A percentile compares a stretch with the other conserved stretches of the same genome.
Evolutionary conservation across 345 rosid genomes (phyloP).

Genomic region (Combretum micranthum): DNA sequence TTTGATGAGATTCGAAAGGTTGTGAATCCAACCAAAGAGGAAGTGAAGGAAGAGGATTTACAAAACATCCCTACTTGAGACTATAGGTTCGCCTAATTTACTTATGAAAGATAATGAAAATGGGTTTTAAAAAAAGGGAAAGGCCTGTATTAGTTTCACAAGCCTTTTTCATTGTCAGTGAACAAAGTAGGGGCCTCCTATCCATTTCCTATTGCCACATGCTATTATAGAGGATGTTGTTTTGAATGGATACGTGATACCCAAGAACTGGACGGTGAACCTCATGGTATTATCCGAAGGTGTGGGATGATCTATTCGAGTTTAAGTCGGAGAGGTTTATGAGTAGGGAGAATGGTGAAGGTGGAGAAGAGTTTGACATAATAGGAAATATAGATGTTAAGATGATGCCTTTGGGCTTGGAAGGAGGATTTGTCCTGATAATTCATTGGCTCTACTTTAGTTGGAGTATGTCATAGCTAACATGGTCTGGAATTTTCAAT

Average conservation of each 20-base stretch:
- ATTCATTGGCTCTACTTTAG: too few species aligned
- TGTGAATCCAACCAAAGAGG: neutral
- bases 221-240: neutral
- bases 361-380: too few species aligned
- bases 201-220: constrained; percentile 1
- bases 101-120: too few species aligned
- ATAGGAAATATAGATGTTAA: too few species aligned
- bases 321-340: constrained; percentile 8
- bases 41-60: constrained; percentile 2
- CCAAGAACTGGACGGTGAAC: neutral
- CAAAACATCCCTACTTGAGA: constrained; percentile 2
- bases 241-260: too few species aligned
- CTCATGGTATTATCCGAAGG: constrained; percentile 8
- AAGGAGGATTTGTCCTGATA: too few species aligned
- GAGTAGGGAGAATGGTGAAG: neutral
- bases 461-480: too few species aligned
- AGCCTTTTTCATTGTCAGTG: constrained; percentile 3
- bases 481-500: too few species aligned
- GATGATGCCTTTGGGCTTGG: too few species aligned
- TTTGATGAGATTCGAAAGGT: neutral
- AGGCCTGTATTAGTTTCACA: too few species aligned
- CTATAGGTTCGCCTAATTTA: too few species aligned
- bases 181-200: constrained; percentile 6
- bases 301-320: constrained; percentile 11
- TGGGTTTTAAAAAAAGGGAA: too few species aligned